Evolutionary conservation across 2,329 filamentous ascomycete genomes (phyloP).

Genomic region (Dryadomyces quercus-mongolicae): DNA sequence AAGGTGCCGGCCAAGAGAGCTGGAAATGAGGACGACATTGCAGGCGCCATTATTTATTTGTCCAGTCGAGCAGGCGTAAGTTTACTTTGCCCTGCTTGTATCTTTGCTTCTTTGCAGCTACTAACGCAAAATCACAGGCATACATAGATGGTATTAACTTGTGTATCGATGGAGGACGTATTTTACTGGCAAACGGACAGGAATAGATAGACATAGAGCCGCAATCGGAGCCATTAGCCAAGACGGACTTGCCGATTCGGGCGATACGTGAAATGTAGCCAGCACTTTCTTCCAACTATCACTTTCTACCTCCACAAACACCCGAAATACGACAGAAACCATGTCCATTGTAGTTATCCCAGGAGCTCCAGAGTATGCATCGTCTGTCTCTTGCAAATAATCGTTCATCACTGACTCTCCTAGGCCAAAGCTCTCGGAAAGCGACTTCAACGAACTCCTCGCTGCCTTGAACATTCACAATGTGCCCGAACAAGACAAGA

Average conservation of each 20-base stretch:
- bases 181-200: conserved; percentile 11
- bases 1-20: conserved; percentile 34
- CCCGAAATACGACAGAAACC: not conserved
- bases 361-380: conserved; percentile 1
- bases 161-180: conserved; percentile 10
- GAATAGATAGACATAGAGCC: not conserved
- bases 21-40: conserved; percentile 48
- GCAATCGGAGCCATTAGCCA: not conserved
- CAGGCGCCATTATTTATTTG: conserved; percentile 39
- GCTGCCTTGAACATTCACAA: conserved; percentile 11
- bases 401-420: not conserved
- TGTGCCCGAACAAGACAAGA: conserved; percentile 12
- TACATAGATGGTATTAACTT: conserved; percentile 9
- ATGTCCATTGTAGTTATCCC: conserved; percentile 9
- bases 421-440: conserved; percentile 1
- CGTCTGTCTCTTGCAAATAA: not conserved
- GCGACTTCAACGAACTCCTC: conserved; percentile 4
- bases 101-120: not conserved
- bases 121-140: not conserved
- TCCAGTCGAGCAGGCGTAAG: conserved; percentile 16
- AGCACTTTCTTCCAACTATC: too few species aligned
- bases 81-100: not conserved
- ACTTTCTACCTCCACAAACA: too few species aligned
- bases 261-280: not conserved
- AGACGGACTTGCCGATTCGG: not conserved